Evolutionary conservation across 1,284 basidiomycete genomes (phyloP).

Genomic region (Puccinia novopanici): DNA sequence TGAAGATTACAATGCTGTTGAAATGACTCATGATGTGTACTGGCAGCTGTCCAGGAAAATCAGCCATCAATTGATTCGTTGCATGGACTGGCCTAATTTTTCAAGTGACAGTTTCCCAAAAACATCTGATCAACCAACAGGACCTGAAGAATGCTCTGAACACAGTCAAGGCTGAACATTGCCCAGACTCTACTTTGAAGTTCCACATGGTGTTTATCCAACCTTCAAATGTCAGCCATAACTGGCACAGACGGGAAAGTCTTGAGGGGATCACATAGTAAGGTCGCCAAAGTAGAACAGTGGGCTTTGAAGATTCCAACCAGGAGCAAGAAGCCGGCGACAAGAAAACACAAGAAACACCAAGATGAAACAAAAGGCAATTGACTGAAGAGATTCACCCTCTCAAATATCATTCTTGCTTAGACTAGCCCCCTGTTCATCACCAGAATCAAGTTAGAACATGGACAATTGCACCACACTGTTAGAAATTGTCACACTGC

Average conservation of each 20-base stretch:
- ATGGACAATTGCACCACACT: too few relatives aligned
- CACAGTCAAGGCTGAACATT: background rate
- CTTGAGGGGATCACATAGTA: background rate
- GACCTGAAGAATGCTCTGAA: slow-evolving; percentile 17
- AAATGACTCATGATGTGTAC: background rate
- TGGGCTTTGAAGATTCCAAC: slow-evolving; percentile 19
- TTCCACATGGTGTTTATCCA: slow-evolving; percentile 1
- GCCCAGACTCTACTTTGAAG: slow-evolving; percentile 16
- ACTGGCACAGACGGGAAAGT: slow-evolving; percentile 9
- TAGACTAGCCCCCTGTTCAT: too few relatives aligned
- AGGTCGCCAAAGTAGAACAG: slow-evolving; percentile 25
- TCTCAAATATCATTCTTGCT: background rate
- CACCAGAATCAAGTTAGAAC: too few relatives aligned
- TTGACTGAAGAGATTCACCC: background rate
- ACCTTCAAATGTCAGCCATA: slow-evolving; percentile 21
- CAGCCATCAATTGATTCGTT: slow-evolving; percentile 21
- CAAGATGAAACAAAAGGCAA: background rate
- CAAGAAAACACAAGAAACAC: background rate
- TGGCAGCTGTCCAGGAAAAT: slow-evolving; percentile 11
- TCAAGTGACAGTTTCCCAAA: slow-evolving; percentile 22
- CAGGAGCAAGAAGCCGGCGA: background rate
- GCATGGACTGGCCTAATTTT: slow-evolving; percentile 28
- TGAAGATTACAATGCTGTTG: slow-evolving; percentile 6
- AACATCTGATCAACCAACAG: slow-evolving; percentile 20
- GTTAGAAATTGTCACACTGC: too few relatives aligned